Conservation (phyloP, 805 yeast genomes). For the Wickerhamiella vanderwaltii region DNA sequence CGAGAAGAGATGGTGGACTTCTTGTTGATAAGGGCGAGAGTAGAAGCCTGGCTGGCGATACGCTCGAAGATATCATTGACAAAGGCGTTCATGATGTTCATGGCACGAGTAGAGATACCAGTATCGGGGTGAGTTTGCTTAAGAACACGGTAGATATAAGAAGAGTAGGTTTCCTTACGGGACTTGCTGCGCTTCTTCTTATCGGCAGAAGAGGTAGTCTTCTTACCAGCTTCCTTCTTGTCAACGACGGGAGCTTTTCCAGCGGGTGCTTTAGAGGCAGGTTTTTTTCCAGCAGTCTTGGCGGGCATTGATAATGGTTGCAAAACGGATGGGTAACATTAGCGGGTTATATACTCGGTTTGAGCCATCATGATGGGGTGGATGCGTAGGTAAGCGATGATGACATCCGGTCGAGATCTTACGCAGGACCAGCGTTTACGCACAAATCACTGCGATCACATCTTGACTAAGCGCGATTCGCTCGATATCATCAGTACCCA, state of each 20-base stretch:
- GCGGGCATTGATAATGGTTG: slow-evolving; percentile 30
- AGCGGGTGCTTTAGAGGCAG: slow-evolving; percentile 51
- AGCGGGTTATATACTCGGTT: slow-evolving; percentile 4
- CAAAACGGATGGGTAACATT: slow-evolving; percentile 17
- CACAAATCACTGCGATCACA: neutral
- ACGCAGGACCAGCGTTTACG: slow-evolving; percentile 6
- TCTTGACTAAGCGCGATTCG: slow-evolving; percentile 2
- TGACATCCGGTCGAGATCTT: slow-evolving; percentile 3
- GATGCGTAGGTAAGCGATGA: neutral
- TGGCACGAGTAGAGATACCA: slow-evolving; percentile 97
- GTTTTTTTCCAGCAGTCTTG: slow-evolving; percentile 47
- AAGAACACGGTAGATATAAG: slow-evolving; percentile 95
- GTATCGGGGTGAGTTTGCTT: slow-evolving; percentile 99
- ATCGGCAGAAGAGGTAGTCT: slow-evolving; percentile 64
- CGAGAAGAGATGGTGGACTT: slow-evolving; percentile 95
- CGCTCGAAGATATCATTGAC: slow-evolving; percentile 97
- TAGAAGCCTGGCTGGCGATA: slow-evolving; percentile 95
- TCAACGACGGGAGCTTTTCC: slow-evolving; percentile 90
- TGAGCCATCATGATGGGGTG: neutral
- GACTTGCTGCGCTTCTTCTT: slow-evolving; percentile 87
- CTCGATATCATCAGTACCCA: too few relatives aligned
- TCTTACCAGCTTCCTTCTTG: slow-evolving; percentile 82
- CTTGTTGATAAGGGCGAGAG: slow-evolving; percentile 97
- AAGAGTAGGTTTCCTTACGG: slow-evolving; percentile 96
- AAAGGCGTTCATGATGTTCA: slow-evolving; percentile 97